Evolutionary conservation across 331 rosid genomes (phyloP).

Genomic region (Malus hybrid): DNA sequence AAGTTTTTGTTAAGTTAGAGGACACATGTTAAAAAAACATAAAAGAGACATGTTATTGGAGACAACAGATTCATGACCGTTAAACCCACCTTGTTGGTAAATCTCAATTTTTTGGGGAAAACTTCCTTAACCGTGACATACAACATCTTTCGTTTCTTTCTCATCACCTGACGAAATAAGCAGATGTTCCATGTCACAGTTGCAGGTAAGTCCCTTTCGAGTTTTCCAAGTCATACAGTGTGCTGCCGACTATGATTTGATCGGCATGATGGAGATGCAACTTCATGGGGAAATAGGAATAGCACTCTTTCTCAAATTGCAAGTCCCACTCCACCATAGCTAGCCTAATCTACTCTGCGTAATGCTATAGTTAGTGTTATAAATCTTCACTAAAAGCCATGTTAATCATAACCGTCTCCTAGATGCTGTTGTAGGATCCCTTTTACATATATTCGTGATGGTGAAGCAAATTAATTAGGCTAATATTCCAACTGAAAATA

Average conservation of each 20-base stretch:
- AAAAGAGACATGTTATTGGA: too few species aligned
- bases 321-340: background rate
- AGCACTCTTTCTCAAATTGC: background rate
- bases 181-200: background rate
- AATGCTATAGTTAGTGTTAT: background rate
- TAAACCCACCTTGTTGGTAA: too few species aligned
- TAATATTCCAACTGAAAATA: background rate
- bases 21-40: too few species aligned
- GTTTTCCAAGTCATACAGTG: background rate
- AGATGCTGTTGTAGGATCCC: background rate
- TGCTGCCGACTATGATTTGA: background rate
- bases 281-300: background rate
- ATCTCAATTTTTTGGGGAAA: background rate
- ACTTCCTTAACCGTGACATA: background rate
- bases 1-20: too few species aligned
- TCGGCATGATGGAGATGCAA: background rate
- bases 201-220: background rate
- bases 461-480: background rate
- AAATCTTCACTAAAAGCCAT: background rate
- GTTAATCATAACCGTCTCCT: background rate
- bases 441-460: background rate
- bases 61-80: too few species aligned
- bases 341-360: background rate
- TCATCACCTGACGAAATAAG: too few species aligned
- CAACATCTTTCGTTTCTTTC: background rate